These are phyloP conservation scores for Clonostachys byssicola DNA, from an alignment of 2,329 filamentous ascomycete species.

Conservation along the genomic window DNA sequence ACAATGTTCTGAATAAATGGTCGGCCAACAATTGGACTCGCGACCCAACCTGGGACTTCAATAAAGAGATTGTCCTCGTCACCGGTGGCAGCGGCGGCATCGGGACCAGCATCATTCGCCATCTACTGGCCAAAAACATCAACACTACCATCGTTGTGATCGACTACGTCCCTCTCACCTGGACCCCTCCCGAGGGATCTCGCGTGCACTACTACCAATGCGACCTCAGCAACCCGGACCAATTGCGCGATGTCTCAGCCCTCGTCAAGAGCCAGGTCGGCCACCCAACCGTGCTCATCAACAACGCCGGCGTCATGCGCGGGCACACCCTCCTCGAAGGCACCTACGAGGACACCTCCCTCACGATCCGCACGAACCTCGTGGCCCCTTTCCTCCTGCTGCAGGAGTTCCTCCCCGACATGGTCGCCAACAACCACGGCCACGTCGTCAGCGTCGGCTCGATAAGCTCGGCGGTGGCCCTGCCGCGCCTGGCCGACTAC, in stretches of 20 bases:
- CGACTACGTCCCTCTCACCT: slow-evolving; percentile 62
- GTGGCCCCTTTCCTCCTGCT: slow-evolving; percentile 83
- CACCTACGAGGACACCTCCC: slow-evolving; percentile 61
- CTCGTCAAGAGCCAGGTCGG: slow-evolving; percentile 82
- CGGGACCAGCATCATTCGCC: slow-evolving; percentile 73
- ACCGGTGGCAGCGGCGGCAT: slow-evolving; percentile 87
- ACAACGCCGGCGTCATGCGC: slow-evolving; percentile 84
- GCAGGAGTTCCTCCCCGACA: slow-evolving; percentile 77
- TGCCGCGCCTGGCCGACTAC: slow-evolving; percentile 73
- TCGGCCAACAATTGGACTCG: too few relatives aligned
- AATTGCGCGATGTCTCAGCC: slow-evolving; percentile 58
- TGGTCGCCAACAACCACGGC: slow-evolving; percentile 63
- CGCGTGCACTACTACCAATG: slow-evolving; percentile 73
- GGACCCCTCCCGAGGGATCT: slow-evolving; percentile 55
- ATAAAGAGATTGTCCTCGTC: slow-evolving; percentile 87
- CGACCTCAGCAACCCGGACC: slow-evolving; percentile 71
- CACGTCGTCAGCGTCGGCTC: slow-evolving; percentile 90
- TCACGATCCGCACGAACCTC: slow-evolving; percentile 78
- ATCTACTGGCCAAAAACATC: slow-evolving; percentile 93
- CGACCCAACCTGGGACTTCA: slow-evolving; percentile 45
- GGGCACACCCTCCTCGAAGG: slow-evolving; percentile 73
- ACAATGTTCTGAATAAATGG: neutral
- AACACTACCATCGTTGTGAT: slow-evolving; percentile 86
- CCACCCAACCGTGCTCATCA: slow-evolving; percentile 84
- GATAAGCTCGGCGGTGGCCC: slow-evolving; percentile 78